Base-by-base conservation (phyloP, 208 protist species). In the Leptomonas seymouri region DNA sequence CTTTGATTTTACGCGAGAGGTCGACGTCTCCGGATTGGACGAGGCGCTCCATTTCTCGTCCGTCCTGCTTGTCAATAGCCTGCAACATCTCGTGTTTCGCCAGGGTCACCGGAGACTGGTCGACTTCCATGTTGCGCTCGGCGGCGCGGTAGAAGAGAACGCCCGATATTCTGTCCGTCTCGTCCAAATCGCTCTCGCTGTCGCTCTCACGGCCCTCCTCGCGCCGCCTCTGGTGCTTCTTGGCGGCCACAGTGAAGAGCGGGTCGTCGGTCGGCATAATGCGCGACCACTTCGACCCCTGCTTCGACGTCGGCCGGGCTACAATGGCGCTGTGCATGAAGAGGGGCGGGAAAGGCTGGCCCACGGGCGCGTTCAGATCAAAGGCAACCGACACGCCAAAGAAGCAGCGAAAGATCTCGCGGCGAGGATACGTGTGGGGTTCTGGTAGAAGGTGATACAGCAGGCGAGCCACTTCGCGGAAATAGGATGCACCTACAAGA, bases 171-270 rank as follows among this genome's bases (percentile, higher is more conserved):
- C 45, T 77, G 2, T 89, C 78, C 5, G 78, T 68, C 36, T 93
- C 88, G 23, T 95, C 90, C 49, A 91, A 41, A 60, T 95, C 92
- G 65, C 86, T 93, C 77, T 95, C 92, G 74, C 82, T 92, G 79
- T 97, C 89, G 51, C 87, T 93, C 31, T 93, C 92, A 7, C 87
- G 82, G 49, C 89, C 89, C 42, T 75, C 72, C 14, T 67, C 74
- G 30, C 87, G 87, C 9, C 91, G 84, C 46, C 73, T 36, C 41
- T 87, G 66, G 59, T 82, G 86, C 53, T 90, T 89, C 48, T 54
- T n/a, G 25, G 74, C 78, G 2, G 76, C 74, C 18, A 76, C 83
- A 12, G 56, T 50, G 55, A 80, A 85, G 23, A 80, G 81, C 2
- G 74, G 74, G n/a, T 71, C 66, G 61, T 89, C 69, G 3, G 80